These are phyloP conservation scores for Aureobasidium sp. DNA, from an alignment of 2,329 filamentous ascomycete species.

Conservation along the genomic window DNA sequence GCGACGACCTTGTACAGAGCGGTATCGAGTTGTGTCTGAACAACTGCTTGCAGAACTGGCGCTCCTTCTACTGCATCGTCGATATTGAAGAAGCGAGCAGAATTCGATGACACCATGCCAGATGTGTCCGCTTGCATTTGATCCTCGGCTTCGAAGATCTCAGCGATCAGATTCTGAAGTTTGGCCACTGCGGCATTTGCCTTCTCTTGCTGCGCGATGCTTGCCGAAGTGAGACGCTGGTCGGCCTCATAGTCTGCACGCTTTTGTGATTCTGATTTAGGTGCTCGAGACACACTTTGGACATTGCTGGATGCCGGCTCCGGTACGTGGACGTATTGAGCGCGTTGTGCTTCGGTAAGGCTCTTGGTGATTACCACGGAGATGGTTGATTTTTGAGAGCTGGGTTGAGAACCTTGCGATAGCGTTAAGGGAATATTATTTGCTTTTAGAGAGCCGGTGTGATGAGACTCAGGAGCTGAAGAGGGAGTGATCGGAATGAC, in stretches of 20 bases:
- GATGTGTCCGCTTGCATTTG: constrained; percentile 50
- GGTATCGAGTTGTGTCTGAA: constrained; percentile 64
- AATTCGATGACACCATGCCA: constrained; percentile 29
- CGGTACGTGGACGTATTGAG: constrained; percentile 20
- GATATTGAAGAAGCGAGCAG: constrained; percentile 49
- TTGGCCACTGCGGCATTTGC: constrained; percentile 65
- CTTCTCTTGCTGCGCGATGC: constrained; percentile 69
- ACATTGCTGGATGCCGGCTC: not conserved
- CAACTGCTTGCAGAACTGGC: constrained; percentile 54
- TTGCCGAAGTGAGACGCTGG: constrained; percentile 12
- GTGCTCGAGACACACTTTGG: not conserved
- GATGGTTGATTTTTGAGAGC: not conserved
- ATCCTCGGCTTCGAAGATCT: constrained; percentile 71
- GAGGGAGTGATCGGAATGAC: not conserved
- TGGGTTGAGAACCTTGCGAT: not conserved
- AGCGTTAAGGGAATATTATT: not conserved
- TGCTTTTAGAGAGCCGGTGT: not conserved
- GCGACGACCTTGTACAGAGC: constrained; percentile 64
- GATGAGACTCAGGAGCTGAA: not conserved
- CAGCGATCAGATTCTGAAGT: constrained; percentile 59
- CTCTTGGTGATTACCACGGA: constrained; percentile 18
- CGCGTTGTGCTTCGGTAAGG: constrained; percentile 25
- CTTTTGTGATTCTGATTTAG: not conserved
- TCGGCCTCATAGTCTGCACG: not conserved
- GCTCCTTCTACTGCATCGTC: constrained; percentile 43